Evolutionary conservation across 75 land plant genomes (phyloP).

Genomic region (Selaginella tamariscina): DNA sequence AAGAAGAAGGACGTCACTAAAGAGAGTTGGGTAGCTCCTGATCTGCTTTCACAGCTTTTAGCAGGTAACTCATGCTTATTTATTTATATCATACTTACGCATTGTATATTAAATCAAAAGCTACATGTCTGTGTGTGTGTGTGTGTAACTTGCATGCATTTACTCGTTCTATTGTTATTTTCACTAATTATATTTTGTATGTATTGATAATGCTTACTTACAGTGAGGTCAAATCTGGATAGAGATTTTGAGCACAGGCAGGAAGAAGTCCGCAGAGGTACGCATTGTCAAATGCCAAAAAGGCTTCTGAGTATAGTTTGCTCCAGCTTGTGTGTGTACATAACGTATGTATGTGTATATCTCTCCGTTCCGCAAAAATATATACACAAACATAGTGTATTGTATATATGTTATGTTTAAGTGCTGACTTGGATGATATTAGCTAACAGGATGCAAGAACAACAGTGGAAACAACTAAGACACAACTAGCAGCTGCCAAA

Average conservation of each 20-base stretch:
- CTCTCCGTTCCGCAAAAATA: no score
- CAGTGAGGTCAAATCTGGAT: conserved; percentile 21
- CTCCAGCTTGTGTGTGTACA: no score
- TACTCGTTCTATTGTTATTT: no score
- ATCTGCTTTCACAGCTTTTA: background rate
- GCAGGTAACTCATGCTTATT: background rate
- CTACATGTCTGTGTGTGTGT: no score
- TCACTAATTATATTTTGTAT: no score
- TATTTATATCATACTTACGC: no score
- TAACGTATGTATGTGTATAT: no score
- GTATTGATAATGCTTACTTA: background rate
- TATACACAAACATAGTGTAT: no score
- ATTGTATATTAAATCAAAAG: no score
- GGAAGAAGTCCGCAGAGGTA: conserved; percentile 18
- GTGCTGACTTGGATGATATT: no score
- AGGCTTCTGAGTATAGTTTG: conserved; percentile 11
- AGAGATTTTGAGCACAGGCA: conserved; percentile 18
- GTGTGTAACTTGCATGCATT: no score
- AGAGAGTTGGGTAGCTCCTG: background rate
- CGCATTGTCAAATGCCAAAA: conserved; percentile 2
- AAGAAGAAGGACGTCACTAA: background rate
- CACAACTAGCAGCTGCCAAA: conserved; percentile 14
- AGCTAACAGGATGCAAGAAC: conserved; percentile 16
- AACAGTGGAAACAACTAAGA: background rate
- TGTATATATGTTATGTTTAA: background rate